Conservation (phyloP, 768 basidiomycete species). For the Amanita brunnescens region DNA sequence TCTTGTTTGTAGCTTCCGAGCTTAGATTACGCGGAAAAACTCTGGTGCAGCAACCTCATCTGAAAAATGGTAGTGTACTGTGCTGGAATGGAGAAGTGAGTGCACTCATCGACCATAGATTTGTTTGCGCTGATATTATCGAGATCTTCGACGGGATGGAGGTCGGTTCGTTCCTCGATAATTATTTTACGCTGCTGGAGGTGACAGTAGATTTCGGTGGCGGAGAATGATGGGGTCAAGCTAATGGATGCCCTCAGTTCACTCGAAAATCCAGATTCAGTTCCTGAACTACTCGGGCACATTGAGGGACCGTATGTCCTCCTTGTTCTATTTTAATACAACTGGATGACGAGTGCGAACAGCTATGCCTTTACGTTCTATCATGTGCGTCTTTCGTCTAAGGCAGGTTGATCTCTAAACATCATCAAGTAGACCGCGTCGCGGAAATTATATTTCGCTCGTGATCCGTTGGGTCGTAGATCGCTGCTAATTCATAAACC, state of each 20-base stretch:
- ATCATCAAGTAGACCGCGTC: conserved; percentile 29
- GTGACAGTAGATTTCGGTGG: conserved; percentile 35
- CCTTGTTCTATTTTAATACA: not conserved
- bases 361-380: conserved; percentile 82
- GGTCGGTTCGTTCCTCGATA: conserved; percentile 27
- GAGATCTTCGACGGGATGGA: conserved; percentile 74
- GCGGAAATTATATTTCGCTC: conserved; percentile 55
- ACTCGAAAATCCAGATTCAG: conserved; percentile 26
- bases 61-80: conserved; percentile 44
- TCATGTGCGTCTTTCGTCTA: conserved; percentile 38
- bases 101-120: not conserved
- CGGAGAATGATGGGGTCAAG: conserved; percentile 69
- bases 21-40: conserved; percentile 58
- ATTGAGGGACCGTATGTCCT: conserved; percentile 77
- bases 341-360: conserved; percentile 7
- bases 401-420: not conserved
- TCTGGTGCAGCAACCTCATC: conserved; percentile 63
- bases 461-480: conserved; percentile 80
- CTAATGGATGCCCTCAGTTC: conserved; percentile 29
- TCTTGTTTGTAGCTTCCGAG: conserved; percentile 61
- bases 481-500: conserved; percentile 73
- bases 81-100: conserved; percentile 85
- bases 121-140: not conserved
- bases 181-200: not conserved
- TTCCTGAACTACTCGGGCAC: conserved; percentile 42